A percentile compares a stretch with the other conserved stretches of the same genome.
These are phyloP conservation scores for Rhodamnia rubescens DNA, from an alignment of 345 rosid genomes.

Conservation along the genomic window DNA sequence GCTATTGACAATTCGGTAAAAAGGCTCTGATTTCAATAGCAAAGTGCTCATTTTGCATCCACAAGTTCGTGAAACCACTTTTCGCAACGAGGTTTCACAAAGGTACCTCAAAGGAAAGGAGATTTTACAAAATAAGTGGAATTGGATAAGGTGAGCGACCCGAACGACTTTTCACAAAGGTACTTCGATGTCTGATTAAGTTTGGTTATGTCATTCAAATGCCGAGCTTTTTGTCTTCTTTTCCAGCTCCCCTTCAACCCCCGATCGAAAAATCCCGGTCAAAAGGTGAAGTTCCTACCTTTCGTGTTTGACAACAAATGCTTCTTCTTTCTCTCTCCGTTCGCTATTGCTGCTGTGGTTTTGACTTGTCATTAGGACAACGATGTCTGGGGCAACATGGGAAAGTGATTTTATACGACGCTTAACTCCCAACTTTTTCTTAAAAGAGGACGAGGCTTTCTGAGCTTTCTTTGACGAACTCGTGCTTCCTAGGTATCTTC, in stretches of 20 bases:
- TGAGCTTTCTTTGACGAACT: neutral
- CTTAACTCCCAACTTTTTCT: neutral
- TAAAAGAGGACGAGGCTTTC: neutral
- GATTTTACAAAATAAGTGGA: neutral
- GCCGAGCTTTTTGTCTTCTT: neutral
- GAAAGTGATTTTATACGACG: neutral
- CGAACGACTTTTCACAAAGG: fast-evolving
- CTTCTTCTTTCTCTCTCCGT: neutral
- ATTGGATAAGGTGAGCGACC: neutral
- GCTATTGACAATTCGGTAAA: neutral
- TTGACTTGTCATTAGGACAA: neutral
- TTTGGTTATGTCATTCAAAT: neutral
- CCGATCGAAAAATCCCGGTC: neutral
- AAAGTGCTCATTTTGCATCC: neutral
- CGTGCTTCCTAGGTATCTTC: neutral
- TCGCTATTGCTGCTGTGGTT: neutral
- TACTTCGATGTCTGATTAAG: neutral
- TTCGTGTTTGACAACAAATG: neutral
- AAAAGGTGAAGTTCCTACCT: neutral
- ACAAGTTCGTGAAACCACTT: neutral
- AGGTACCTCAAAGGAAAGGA: neutral
- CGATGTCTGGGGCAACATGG: neutral
- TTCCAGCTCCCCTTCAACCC: neutral
- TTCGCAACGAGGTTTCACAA: neutral
- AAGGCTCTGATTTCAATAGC: neutral